Evolutionary conservation across 306 rosid genomes (phyloP), one percentile per base, ranked within the genome.

Genomic region (Vigna unguiculata): DNA sequence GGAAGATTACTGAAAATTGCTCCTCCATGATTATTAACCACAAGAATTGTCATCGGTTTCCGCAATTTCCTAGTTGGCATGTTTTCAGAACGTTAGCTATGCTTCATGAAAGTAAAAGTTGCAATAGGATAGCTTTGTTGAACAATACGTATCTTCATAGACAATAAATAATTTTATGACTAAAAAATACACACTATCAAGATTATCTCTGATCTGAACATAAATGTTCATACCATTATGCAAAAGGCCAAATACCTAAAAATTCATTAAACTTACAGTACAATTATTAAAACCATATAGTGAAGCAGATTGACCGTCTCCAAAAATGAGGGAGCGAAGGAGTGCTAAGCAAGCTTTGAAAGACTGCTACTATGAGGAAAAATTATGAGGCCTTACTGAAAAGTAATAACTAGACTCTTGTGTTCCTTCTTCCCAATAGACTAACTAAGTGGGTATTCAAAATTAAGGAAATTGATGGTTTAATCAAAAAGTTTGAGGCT

Each of bases 1-100:
- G 98, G 97, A 79, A 94, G 97, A 64, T 84, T 84, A 74, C 98
- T 89, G 87, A 94, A 94, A 81, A 94, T 94, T 73, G 89, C 98
- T 82, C 98, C 98, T 75, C 98, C 98, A 32, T 84, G 97, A 83
- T 94, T 94, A 83, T 94, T 94, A 75, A 89, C 76, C 76, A 92
- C 93, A 57, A 94, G 76, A 69, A 94, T 79, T 6, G 95, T 92
- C 90, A 94, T 88, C 65, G 98, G 96, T 85, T 90, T 94, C 89
- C 98, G 88, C 75, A 77, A 64, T 45, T 76, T 78, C 93, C 98
- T 94, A 74, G 58, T 62, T 75, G 59, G 62, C 58, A 64, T 72
- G 54, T 28, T 62, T 62, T 82, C 66, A 69, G 54, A 77, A 58
- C 13, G 74, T 65, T 53, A 81, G 58, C 47, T 15, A 72, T 17